Conservation (phyloP, 2,329 filamentous ascomycete genomes). For the Mariannaea elegans region DNA sequence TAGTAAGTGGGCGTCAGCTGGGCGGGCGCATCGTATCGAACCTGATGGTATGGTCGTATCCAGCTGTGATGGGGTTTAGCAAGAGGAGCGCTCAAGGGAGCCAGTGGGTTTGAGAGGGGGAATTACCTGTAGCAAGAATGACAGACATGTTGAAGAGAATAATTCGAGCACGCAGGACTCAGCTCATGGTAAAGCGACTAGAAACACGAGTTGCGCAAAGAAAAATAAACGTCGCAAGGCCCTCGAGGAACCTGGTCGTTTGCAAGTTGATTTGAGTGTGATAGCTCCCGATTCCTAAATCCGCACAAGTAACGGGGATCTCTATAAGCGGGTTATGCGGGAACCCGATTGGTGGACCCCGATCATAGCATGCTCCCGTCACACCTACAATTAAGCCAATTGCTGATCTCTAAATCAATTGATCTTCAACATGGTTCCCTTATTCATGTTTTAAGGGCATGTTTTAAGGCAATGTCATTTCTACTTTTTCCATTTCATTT, state of each 20-base stretch:
- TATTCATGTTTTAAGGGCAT: too few relatives aligned
- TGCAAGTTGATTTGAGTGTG: constrained; percentile 17
- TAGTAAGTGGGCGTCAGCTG: constrained; percentile 19
- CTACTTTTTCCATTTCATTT: background rate
- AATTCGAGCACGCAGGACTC: constrained; percentile 27
- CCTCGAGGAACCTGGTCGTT: constrained; percentile 27
- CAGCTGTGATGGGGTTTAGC: constrained; percentile 53
- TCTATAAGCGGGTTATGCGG: constrained; percentile 14
- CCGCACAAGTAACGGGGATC: constrained; percentile 17
- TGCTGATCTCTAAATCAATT: too few relatives aligned
- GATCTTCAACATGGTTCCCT: too few relatives aligned
- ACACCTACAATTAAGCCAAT: too few relatives aligned
- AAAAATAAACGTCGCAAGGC: constrained; percentile 16
- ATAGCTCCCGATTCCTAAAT: constrained; percentile 33
- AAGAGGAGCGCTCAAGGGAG: background rate
- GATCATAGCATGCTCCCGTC: background rate
- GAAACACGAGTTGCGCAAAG: background rate
- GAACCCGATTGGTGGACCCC: background rate
- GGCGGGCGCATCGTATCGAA: constrained; percentile 41
- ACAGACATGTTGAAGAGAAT: constrained; percentile 60
- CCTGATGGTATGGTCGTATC: constrained; percentile 72
- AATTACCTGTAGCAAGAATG: constrained; percentile 68
- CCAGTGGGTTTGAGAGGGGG: constrained; percentile 3
- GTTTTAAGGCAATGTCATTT: too few relatives aligned
- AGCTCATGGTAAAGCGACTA: constrained; percentile 36